Conservation (phyloP, 495 filamentous ascomycete species). For the Aspergillus kassunensis region DNA sequence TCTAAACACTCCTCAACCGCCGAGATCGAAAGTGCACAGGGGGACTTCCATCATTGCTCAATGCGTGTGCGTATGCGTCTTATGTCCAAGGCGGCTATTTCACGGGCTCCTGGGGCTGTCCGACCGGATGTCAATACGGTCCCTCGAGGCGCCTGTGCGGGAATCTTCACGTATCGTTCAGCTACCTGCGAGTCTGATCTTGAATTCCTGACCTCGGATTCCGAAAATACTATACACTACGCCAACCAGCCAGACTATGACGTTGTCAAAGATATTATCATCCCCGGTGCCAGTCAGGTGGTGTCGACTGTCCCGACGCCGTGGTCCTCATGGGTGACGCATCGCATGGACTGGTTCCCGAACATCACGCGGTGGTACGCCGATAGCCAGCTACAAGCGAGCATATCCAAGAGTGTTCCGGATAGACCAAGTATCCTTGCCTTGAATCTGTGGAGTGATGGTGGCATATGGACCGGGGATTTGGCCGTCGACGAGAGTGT, state of each 20-base stretch:
- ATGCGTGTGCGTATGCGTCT: slow-evolving; percentile 55
- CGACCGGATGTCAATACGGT: slow-evolving; percentile 1
- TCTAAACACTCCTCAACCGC: slow-evolving; percentile 55
- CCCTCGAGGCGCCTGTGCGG: slow-evolving; percentile 56
- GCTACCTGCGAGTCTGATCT: slow-evolving; percentile 70
- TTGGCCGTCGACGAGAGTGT: slow-evolving; percentile 58
- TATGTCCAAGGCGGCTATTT: slow-evolving; percentile 22
- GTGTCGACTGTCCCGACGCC: slow-evolving; percentile 30
- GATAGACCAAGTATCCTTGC: slow-evolving; percentile 55
- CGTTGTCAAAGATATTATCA: slow-evolving; percentile 26
- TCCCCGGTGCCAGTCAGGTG: slow-evolving; percentile 31
- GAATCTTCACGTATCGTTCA: slow-evolving; percentile 65
- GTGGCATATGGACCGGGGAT: slow-evolving; percentile 68
- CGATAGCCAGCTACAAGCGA: slow-evolving; percentile 51
- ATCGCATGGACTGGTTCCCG: slow-evolving; percentile 69
- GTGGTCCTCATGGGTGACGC: slow-evolving; percentile 67
- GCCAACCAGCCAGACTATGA: slow-evolving; percentile 69
- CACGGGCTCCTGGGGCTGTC: not conserved
- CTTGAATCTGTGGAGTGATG: slow-evolving; percentile 75
- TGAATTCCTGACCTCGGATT: slow-evolving; percentile 65
- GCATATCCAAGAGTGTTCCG: slow-evolving; percentile 61
- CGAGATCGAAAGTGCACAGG: slow-evolving; percentile 57
- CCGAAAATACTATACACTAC: slow-evolving; percentile 55
- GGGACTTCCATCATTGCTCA: slow-evolving; percentile 55
- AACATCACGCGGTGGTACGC: slow-evolving; percentile 63